Evolutionary conservation across 75 land plant genomes (phyloP), one percentile per base, ranked within the genome.

Genomic region (Cunninghamia lanceolata): DNA sequence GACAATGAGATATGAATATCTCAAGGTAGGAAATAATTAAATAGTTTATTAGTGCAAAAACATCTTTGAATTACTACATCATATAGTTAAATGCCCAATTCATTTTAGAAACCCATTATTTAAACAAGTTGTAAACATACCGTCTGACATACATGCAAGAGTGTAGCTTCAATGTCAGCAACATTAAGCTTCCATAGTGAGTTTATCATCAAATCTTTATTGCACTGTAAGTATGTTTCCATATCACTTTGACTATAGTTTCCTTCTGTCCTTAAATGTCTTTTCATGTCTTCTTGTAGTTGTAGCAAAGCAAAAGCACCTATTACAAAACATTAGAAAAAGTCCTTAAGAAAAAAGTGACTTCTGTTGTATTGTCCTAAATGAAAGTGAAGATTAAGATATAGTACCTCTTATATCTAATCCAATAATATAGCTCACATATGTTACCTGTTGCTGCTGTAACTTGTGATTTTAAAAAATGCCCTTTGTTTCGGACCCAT

Each of bases 111-210:
- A 43, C 13, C n/a, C 10, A 3, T 25, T 9, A 10, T 45, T 32
- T 38, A 32, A 43, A 84, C 9, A 59, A 73, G 43, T 80, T 19
- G 19, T 17, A 82, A 77, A 73, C 70, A 34, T 83, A 85, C 94
- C 93, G 89, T 88, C 90, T 94, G 93, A 82, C 95, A 94, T 15
- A 94, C 94, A 85, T 93, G 93, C 84, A 93, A 59, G 36, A 94
- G 89, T 32, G 95, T 94, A 16, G 88, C 89, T 90, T 94, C 94
- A 88, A 94, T 93, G 52, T 94, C 95, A 2, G 90, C 93, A 1
- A 94, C 95, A 87, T 94, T 94, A 21, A 93, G 84, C 66, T 91
- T 94, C 95, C 95, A 94, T 34, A 94, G 78, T 19, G 94, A 93
- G 86, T 82, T 91, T 85, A 93, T 87, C 87, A 94, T 88, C 78